phyloP scores from a whole-genome alignment of 495 filamentous ascomycete species.

The Xylaria nigripes region DNA sequence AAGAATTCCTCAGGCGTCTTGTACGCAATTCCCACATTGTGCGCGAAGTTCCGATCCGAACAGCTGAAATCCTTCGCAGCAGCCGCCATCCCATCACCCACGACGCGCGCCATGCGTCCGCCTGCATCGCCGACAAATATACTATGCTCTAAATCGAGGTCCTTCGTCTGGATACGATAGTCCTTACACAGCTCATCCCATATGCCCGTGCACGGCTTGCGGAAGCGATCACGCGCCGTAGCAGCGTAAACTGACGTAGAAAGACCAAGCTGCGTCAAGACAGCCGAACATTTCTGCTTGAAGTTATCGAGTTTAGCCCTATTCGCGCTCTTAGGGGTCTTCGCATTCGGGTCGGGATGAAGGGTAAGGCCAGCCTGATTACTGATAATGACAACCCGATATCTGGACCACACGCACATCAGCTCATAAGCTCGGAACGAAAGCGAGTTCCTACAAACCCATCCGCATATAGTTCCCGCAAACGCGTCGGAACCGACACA shows the following conservation, averaged over 20 bases:
- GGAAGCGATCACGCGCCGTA: conserved; percentile 66
- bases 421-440: not conserved
- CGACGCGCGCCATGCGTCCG: conserved; percentile 32
- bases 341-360: conserved; percentile 54
- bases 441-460: conserved; percentile 10
- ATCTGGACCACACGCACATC: conserved; percentile 39
- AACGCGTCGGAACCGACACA: conserved; percentile 50
- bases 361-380: conserved; percentile 81
- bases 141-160: conserved; percentile 58
- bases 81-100: conserved; percentile 15
- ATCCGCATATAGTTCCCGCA: conserved; percentile 54
- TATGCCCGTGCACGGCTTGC: conserved; percentile 86
- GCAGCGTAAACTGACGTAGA: conserved; percentile 80
- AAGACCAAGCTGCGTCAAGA: conserved; percentile 64
- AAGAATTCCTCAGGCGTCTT: conserved; percentile 90
- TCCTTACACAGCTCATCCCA: conserved; percentile 77
- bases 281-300: conserved; percentile 64
- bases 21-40: conserved; percentile 72
- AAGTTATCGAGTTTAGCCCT: conserved; percentile 59
- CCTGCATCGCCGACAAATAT: conserved; percentile 91
- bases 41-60: conserved; percentile 76
- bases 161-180: conserved; percentile 54
- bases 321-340: conserved; percentile 54
- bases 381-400: conserved; percentile 66
- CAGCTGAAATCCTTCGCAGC: conserved; percentile 55